Conservation (phyloP, 257 asterid genomes). For the Osmanthus fragrans region DNA sequence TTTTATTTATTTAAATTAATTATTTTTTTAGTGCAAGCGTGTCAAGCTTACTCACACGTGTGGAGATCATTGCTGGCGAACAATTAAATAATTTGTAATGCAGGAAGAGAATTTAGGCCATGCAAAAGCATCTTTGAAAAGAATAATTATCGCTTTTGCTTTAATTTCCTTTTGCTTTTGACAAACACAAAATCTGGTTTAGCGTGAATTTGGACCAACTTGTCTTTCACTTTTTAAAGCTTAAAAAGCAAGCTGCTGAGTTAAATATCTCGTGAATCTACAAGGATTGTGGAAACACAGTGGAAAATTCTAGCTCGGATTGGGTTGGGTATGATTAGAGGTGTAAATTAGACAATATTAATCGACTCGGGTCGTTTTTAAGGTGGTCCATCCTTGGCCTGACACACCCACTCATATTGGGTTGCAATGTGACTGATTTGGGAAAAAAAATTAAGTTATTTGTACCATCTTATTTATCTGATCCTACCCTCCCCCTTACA, state of each 20-base stretch:
- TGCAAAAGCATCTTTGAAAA: conserved; percentile 47
- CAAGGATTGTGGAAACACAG: neutral
- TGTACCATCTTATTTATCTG: no score
- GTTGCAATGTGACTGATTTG: no score
- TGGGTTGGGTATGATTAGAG: neutral
- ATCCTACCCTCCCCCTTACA: no score
- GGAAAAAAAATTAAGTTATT: no score
- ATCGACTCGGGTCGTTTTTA: no score
- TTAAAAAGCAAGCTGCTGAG: conserved; percentile 22
- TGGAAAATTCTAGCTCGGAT: neutral
- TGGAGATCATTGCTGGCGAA: conserved; percentile 11
- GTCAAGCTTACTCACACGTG: neutral
- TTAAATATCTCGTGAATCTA: neutral
- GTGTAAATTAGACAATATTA: neutral
- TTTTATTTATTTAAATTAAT: neutral
- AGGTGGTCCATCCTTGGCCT: neutral
- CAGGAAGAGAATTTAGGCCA: conserved; percentile 26
- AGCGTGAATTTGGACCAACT: conserved; percentile 45
- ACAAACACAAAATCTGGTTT: conserved; percentile 35
- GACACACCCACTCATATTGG: neutral
- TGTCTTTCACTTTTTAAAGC: conserved; percentile 46
- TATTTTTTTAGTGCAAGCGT: neutral
- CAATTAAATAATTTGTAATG: conserved; percentile 11
- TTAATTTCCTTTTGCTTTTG: conserved; percentile 49
- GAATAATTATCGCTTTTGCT: conserved; percentile 33